Evolutionary conservation across 495 filamentous ascomycete genomes (phyloP).

Genomic region (Podospora didyma): DNA sequence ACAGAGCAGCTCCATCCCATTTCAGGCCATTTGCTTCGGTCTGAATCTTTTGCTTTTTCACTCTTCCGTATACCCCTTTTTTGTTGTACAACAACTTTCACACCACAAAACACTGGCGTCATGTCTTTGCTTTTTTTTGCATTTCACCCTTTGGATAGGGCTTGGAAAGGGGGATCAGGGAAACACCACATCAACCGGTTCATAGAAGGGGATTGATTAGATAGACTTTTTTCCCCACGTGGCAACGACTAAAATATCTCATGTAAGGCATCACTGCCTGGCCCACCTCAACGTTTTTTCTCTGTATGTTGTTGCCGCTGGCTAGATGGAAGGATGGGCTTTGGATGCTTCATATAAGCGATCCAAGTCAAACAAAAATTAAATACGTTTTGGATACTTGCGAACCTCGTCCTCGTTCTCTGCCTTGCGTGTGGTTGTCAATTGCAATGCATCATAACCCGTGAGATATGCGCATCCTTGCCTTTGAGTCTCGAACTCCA

Average conservation of each 20-base stretch:
- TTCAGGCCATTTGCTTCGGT: background rate
- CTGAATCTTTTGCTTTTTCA: constrained; percentile 2
- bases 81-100: background rate
- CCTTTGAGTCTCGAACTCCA: no score
- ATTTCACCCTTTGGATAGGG: no score
- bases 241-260: background rate
- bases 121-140: background rate
- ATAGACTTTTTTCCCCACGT: background rate
- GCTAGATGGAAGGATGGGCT: background rate
- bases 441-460: no score
- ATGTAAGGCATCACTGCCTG: background rate
- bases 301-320: background rate
- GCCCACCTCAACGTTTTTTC: background rate
- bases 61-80: constrained; percentile 6
- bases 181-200: no score
- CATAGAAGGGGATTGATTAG: no score
- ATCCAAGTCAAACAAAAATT: no score
- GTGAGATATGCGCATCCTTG: no score
- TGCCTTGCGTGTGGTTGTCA: no score
- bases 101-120: background rate
- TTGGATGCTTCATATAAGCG: background rate
- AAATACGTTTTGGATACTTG: no score
- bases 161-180: no score
- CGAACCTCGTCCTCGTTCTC: no score
- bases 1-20: background rate